Evolutionary conservation across 331 rosid species (phyloP).

Genomic region (Rosa hybrid): DNA sequence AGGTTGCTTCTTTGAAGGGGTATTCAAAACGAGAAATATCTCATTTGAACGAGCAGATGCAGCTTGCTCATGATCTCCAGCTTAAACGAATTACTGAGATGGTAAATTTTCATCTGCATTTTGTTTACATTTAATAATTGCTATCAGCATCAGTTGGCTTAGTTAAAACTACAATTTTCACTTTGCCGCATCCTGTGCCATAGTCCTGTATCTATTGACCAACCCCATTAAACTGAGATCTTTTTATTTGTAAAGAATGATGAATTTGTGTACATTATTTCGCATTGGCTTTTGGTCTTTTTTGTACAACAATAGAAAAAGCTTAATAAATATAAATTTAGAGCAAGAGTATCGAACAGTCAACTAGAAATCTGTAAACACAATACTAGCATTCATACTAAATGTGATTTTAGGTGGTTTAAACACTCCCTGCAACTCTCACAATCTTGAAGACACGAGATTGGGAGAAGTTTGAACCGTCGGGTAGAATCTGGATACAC

Average conservation of each 20-base stretch:
- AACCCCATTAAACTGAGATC: background rate
- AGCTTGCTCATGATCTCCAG: slow-evolving; percentile 58
- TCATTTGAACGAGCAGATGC: slow-evolving; percentile 56
- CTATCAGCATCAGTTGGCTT: background rate
- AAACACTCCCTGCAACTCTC: background rate
- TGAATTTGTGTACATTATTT: background rate
- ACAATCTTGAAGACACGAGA: background rate
- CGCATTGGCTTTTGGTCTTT: background rate
- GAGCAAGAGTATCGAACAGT: background rate
- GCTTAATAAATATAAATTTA: background rate
- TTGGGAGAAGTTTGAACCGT: background rate
- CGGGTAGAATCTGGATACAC: background rate
- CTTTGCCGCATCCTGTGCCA: background rate
- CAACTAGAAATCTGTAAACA: background rate
- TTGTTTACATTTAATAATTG: background rate
- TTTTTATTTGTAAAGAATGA: background rate
- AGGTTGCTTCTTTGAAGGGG: slow-evolving; percentile 57
- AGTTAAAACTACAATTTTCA: background rate
- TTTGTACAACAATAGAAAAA: background rate
- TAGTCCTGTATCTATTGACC: background rate
- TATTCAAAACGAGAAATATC: slow-evolving; percentile 43
- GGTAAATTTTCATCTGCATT: slow-evolving; percentile 46
- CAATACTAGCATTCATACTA: background rate
- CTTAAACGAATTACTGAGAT: slow-evolving; percentile 75
- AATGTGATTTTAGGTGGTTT: background rate